Conservation (phyloP, 345 rosid species). For the Salix udensis region DNA sequence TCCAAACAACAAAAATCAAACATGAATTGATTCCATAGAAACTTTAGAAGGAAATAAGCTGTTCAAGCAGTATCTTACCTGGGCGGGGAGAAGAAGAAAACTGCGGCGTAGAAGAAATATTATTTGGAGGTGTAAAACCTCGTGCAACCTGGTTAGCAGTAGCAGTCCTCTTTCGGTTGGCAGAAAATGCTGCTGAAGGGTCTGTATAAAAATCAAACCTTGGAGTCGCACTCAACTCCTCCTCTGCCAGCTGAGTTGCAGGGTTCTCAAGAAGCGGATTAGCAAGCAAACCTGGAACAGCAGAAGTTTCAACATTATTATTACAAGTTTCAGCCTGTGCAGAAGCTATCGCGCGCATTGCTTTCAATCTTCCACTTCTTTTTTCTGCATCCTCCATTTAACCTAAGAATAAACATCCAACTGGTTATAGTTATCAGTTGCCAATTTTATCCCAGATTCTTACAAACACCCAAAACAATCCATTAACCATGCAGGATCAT, state of each 20-base stretch:
- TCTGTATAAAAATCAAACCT: constrained; percentile 80
- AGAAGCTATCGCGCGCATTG: constrained; percentile 63
- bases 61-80: constrained; percentile 23
- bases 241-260: constrained; percentile 17
- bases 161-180: constrained; percentile 39
- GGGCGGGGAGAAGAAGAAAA: constrained; percentile 27
- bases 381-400: constrained; percentile 78
- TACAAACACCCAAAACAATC: background rate
- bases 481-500: too few relatives aligned
- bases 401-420: background rate
- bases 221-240: constrained; percentile 28
- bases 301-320: constrained; percentile 27
- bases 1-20: background rate
- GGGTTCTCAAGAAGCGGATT: constrained; percentile 61
- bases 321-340: constrained; percentile 38
- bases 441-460: too few relatives aligned
- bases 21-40: background rate
- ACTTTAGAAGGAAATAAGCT: background rate
- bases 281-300: constrained; percentile 37
- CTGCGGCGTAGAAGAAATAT: constrained; percentile 20
- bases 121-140: constrained; percentile 23
- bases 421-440: background rate
- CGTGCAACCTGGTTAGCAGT: constrained; percentile 26
- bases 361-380: constrained; percentile 67
- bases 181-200: constrained; percentile 75